Conservation (phyloP, 2,329 filamentous ascomycete species). For the Aspergillus novofumigatus region DNA sequence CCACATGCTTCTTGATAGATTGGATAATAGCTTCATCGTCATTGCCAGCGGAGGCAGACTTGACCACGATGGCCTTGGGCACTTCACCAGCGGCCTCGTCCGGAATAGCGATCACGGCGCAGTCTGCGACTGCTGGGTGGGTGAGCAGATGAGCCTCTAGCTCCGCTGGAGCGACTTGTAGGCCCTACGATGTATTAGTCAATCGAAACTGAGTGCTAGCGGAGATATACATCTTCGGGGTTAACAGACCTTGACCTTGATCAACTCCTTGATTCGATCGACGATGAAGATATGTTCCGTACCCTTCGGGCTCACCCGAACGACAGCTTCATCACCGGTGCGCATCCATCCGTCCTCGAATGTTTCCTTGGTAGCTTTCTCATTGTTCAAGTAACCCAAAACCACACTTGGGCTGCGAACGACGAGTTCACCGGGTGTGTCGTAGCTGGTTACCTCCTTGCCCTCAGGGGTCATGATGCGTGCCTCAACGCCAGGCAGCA, state of each 20-base stretch:
- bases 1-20: slow-evolving; percentile 55
- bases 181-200: slow-evolving; percentile 50
- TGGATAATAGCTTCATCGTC: slow-evolving; percentile 50
- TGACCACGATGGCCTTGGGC: slow-evolving; percentile 62
- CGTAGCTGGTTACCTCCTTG: slow-evolving; percentile 64
- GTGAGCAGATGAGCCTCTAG: slow-evolving; percentile 75
- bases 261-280: slow-evolving; percentile 74
- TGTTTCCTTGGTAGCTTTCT: slow-evolving; percentile 75
- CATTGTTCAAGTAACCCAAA: slow-evolving; percentile 82
- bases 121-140: slow-evolving; percentile 71
- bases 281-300: slow-evolving; percentile 81
- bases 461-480: slow-evolving; percentile 67
- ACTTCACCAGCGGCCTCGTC: slow-evolving; percentile 59
- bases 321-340: slow-evolving; percentile 79
- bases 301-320: slow-evolving; percentile 60
- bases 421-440: slow-evolving; percentile 75
- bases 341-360: slow-evolving; percentile 77
- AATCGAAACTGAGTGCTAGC: slow-evolving; percentile 21
- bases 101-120: slow-evolving; percentile 71
- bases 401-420: slow-evolving; percentile 73
- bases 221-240: slow-evolving; percentile 26
- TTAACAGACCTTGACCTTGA: slow-evolving; percentile 66
- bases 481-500: slow-evolving; percentile 62
- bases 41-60: slow-evolving; percentile 48
- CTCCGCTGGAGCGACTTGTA: slow-evolving; percentile 80